These are phyloP conservation scores for Aureobasidium mangrovei DNA, from an alignment of 2,329 filamentous ascomycete genomes.

Conservation along the genomic window DNA sequence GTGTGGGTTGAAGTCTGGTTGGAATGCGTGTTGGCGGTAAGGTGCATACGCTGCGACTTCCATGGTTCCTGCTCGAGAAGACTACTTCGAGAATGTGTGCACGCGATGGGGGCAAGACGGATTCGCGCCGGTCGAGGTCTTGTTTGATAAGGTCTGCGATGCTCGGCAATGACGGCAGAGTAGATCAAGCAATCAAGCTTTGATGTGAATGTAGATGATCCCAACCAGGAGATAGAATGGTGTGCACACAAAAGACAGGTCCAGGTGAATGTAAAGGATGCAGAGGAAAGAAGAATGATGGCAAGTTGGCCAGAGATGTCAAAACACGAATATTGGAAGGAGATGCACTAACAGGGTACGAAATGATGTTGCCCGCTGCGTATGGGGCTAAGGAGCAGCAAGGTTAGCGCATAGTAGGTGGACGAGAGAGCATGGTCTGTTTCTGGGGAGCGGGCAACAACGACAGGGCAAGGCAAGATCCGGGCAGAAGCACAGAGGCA, in stretches of 20 bases:
- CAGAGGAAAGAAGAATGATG: conserved; percentile 1
- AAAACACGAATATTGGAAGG: neutral
- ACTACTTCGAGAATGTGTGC: conserved; percentile 1
- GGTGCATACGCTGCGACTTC: conserved; percentile 17
- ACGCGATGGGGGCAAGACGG: neutral
- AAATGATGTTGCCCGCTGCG: conserved; percentile 15
- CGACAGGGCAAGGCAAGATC: conserved; percentile 12
- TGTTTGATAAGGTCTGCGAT: neutral
- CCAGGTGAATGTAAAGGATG: neutral
- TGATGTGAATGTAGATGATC: neutral
- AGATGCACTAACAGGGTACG: conserved; percentile 14
- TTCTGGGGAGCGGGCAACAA: conserved; percentile 12
- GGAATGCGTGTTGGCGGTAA: conserved; percentile 11
- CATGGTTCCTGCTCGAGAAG: conserved; percentile 11
- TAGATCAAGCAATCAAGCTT: conserved; percentile 2
- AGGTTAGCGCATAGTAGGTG: conserved; percentile 13
- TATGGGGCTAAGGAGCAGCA: conserved; percentile 14
- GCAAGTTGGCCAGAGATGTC: conserved; percentile 1
- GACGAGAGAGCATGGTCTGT: conserved; percentile 8
- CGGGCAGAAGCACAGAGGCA: conserved; percentile 15
- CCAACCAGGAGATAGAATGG: neutral
- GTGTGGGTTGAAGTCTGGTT: conserved; percentile 13
- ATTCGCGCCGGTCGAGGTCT: neutral
- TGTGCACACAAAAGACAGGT: neutral
- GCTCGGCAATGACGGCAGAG: neutral